These are phyloP conservation scores for Lecanicillium sp. DNA, from an alignment of 2,329 filamentous ascomycete species.

Conservation along the genomic window DNA sequence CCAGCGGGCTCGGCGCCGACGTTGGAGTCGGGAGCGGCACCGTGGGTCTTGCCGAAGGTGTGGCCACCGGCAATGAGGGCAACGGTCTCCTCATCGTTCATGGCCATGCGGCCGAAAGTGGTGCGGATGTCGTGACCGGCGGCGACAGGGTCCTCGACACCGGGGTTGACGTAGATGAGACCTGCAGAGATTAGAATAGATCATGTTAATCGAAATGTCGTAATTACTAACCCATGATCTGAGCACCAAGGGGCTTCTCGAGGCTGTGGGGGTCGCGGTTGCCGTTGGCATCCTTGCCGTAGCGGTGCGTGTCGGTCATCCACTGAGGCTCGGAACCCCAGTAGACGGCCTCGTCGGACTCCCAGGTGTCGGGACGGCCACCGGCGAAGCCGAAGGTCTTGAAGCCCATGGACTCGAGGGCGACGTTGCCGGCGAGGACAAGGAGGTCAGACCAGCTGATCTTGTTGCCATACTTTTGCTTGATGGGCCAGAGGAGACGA, in stretches of 20 bases:
- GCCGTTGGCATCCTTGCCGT: constrained; percentile 37
- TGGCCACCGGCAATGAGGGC: constrained; percentile 74
- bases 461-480: constrained; percentile 79
- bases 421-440: constrained; percentile 68
- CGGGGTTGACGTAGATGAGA: constrained; percentile 77
- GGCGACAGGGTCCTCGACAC: constrained; percentile 61
- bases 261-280: constrained; percentile 40
- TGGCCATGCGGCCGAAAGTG: constrained; percentile 74
- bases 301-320: constrained; percentile 69
- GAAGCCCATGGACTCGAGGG: constrained; percentile 70
- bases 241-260: constrained; percentile 57
- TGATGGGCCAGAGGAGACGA: constrained; percentile 72
- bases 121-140: constrained; percentile 66
- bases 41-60: constrained; percentile 76
- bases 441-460: constrained; percentile 74
- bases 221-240: constrained; percentile 5
- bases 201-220: not conserved
- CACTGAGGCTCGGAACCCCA: constrained; percentile 73
- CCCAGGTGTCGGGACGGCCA: constrained; percentile 66
- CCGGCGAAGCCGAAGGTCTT: constrained; percentile 68
- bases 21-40: constrained; percentile 58
- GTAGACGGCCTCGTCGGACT: constrained; percentile 70
- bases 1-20: constrained; percentile 63
- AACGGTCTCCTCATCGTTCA: constrained; percentile 78
- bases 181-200: constrained; percentile 50